Evolutionary conservation across 1,284 basidiomycete genomes (phyloP), one percentile per base, ranked within the genome.

Genomic region (Trichosporon sp.): DNA sequence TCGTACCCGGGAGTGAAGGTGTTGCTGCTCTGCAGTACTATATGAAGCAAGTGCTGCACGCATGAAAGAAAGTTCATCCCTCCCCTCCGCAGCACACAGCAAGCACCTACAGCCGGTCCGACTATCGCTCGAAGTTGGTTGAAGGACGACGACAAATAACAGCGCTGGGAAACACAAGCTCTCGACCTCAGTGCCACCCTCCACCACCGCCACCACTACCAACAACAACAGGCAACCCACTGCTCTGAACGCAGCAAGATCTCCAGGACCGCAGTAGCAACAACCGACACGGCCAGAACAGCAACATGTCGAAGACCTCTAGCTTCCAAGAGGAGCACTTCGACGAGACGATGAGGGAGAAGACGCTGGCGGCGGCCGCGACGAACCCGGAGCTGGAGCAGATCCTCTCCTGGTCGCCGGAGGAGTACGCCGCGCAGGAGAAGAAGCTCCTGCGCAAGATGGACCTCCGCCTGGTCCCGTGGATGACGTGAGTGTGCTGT

Each of bases 371-470:
- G 8, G 23, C 1, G 23, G 29, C 13, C 5, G 29, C 27, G 15
- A 31, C 23, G 56, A 58, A 60, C 35, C 53, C 53, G 51, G 34
- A 34, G 34, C 65, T 66, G 29, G 65, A 35, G 12, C 42, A 77
- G 64, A 73, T 79, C 64, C 76, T 76, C 8, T 70, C 71, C 5
- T 73, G 79, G 74, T 65, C 68, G 13, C 73, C 75, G 11, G 78
- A 78, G 42, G 79, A 81, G 71, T 77, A 74, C 56, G 66, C 64
- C 4, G 74, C 53, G n/a, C 70, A 72, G 8, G 82, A 83, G 64
- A 77, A 74, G 68, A 76, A 75, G 34, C 67, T 81, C 32, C 44
- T 83, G 12, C 68, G 77, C 64, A 83, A 82, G 76, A 73, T 81
- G 60, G 82, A 83, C 68, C 65, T 65, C 53, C 75, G 74, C 56